Evolutionary conservation across 176 grass and related monocot species (phyloP).

Genomic region (Coix lacrymajobi): DNA sequence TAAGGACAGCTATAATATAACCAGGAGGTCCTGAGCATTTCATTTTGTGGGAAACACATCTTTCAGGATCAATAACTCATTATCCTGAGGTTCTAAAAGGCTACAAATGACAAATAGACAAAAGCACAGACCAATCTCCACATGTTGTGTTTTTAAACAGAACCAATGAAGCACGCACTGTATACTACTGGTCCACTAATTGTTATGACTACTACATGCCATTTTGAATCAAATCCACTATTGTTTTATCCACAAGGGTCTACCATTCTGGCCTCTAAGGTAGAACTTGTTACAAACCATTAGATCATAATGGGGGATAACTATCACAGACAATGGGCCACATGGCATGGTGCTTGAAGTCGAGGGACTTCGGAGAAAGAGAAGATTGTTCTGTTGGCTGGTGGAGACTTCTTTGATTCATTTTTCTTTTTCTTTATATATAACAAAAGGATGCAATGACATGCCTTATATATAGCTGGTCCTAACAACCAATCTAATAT

Average conservation of each 20-base stretch:
- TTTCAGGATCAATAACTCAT: not conserved
- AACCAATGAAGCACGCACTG: not conserved
- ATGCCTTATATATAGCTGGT: not conserved
- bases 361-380: not conserved
- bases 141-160: not conserved
- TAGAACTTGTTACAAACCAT: not conserved
- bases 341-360: not conserved
- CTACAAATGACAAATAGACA: not conserved
- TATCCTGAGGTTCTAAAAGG: not conserved
- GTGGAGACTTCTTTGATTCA: not conserved
- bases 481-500: not conserved
- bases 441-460: not conserved
- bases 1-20: not conserved
- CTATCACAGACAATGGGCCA: not conserved
- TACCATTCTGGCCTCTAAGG: not conserved
- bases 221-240: not conserved
- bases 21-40: not conserved
- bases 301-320: not conserved
- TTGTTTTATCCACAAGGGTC: not conserved
- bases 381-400: not conserved
- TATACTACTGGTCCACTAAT: not conserved
- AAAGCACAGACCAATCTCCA: not conserved
- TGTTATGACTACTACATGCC: not conserved
- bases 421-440: not conserved
- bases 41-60: not conserved